These are phyloP conservation scores for Coniochaeta pulveracea DNA, from an alignment of 2,329 filamentous ascomycete genomes.

Conservation along the genomic window DNA sequence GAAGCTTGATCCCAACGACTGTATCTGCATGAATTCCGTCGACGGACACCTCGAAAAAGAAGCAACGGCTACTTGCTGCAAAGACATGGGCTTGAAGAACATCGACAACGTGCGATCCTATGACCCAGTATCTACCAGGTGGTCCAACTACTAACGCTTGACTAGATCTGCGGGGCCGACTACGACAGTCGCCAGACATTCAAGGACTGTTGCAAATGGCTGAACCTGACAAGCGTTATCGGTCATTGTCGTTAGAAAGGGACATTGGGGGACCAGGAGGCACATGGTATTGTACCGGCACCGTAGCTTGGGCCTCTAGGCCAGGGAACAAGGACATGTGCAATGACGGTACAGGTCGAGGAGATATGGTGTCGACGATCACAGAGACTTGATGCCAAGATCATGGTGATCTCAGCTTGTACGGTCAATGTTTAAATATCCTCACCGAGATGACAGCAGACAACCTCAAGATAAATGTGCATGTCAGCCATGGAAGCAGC, in stretches of 20 bases:
- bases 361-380: too few relatives aligned
- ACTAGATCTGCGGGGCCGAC: constrained; percentile 3
- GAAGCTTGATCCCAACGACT: constrained; percentile 7
- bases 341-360: too few relatives aligned
- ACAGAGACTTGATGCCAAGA: too few relatives aligned
- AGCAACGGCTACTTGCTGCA: constrained; percentile 3
- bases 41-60: constrained; percentile 4
- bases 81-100: neutral
- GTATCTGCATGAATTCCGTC: constrained; percentile 8
- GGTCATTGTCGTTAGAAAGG: constrained; percentile 8
- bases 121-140: neutral
- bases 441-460: too few relatives aligned
- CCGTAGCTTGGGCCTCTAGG: too few relatives aligned
- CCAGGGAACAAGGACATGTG: too few relatives aligned
- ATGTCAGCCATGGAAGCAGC: too few relatives aligned
- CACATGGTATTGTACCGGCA: too few relatives aligned
- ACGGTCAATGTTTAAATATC: too few relatives aligned
- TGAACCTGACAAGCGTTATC: constrained; percentile 6
- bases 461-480: too few relatives aligned
- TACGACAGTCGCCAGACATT: constrained; percentile 7
- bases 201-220: constrained; percentile 9
- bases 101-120: neutral
- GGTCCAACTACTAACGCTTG: neutral
- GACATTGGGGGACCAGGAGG: too few relatives aligned
- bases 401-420: too few relatives aligned